Conservation (phyloP, 1,284 basidiomycete species). For the Gymnopus androsaceus region DNA sequence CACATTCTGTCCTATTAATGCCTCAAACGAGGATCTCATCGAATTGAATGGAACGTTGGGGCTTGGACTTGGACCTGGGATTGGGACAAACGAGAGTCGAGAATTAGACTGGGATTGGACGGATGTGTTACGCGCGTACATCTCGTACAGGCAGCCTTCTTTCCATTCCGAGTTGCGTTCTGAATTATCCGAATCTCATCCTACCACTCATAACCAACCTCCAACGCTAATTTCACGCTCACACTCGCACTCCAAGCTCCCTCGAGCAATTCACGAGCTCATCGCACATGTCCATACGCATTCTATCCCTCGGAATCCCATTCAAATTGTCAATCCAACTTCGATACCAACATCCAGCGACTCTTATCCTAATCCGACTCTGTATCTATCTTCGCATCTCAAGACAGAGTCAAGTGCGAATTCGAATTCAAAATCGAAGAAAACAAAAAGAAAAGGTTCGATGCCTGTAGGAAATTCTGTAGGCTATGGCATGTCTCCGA, state of each 20-base stretch:
- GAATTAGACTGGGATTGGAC: background rate
- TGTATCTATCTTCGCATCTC: too few species aligned
- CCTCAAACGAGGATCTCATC: background rate
- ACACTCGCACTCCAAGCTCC: background rate
- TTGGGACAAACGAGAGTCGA: background rate
- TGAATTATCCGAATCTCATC: background rate
- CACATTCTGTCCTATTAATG: background rate
- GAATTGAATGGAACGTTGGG: background rate
- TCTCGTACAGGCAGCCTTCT: too few species aligned
- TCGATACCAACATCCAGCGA: background rate
- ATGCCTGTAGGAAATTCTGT: too few species aligned
- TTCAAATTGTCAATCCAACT: background rate
- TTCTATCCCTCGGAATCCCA: background rate
- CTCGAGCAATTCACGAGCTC: background rate
- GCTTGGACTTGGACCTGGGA: background rate
- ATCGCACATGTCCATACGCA: slow-evolving; percentile 1
- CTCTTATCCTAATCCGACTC: too few species aligned
- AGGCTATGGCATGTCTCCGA: slow-evolving; percentile 27
- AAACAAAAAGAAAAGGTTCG: too few species aligned
- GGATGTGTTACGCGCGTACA: background rate
- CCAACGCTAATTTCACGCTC: background rate
- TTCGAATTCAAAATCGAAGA: too few species aligned
- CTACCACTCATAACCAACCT: background rate
- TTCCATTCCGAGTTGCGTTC: too few species aligned
- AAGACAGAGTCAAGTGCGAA: too few species aligned